These are phyloP conservation scores for Monosporascus sp. DNA, from an alignment of 2,329 filamentous ascomycete species.

Conservation along the genomic window DNA sequence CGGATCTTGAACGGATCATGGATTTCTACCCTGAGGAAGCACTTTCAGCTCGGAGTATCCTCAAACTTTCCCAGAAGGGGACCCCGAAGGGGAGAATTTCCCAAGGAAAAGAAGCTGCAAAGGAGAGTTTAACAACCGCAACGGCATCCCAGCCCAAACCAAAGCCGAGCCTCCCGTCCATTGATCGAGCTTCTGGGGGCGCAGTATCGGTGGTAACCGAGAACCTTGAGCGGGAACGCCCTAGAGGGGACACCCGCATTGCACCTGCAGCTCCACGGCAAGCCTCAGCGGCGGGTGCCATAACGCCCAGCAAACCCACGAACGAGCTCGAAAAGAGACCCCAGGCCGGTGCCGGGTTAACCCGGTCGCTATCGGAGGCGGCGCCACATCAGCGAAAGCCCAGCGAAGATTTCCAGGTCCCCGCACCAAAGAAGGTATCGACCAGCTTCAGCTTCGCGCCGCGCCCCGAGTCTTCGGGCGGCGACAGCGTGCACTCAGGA, in stretches of 20 bases:
- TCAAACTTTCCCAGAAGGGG: slow-evolving; percentile 6
- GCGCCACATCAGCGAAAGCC: slow-evolving; percentile 12
- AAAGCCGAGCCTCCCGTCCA: background rate
- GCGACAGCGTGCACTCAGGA: slow-evolving; percentile 2
- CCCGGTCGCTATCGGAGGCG: slow-evolving; percentile 13
- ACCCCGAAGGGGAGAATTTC: slow-evolving; percentile 1
- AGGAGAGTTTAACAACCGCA: background rate
- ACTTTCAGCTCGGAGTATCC: slow-evolving; percentile 3
- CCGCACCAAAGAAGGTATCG: slow-evolving; percentile 6
- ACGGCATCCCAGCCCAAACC: background rate
- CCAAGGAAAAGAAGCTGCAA: background rate
- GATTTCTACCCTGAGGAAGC: slow-evolving; percentile 22
- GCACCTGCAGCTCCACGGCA: background rate
- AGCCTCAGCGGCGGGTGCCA: background rate
- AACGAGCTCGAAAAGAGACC: slow-evolving; percentile 8
- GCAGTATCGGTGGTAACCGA: background rate
- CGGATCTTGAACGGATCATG: slow-evolving; percentile 23
- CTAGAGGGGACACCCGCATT: background rate
- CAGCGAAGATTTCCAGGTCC: slow-evolving; percentile 6
- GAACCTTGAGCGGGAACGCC: background rate
- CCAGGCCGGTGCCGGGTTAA: slow-evolving; percentile 2
- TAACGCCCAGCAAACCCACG: slow-evolving; percentile 11
- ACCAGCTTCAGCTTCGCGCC: slow-evolving; percentile 3
- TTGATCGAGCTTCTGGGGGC: background rate
- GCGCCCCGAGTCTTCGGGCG: slow-evolving; percentile 1